phyloP scores from a whole-genome alignment of 1,139 yeast genomes.

The Taphrina communis region DNA sequence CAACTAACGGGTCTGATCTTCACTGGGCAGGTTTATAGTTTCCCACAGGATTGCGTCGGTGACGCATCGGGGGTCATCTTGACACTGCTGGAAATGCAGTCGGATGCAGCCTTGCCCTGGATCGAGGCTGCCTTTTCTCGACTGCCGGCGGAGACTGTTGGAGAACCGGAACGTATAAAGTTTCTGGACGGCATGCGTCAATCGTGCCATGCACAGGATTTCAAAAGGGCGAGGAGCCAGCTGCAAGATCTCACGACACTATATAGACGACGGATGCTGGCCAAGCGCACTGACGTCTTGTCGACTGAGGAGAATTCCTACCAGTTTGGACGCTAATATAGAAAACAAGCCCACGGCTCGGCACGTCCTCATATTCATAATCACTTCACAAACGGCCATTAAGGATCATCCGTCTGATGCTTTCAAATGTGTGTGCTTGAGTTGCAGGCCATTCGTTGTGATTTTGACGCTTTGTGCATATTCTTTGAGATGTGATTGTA shows the following conservation, averaged over 20 bases:
- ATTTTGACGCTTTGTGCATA: no score
- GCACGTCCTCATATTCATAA: not conserved
- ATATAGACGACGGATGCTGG: constrained; percentile 40
- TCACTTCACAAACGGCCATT: not conserved
- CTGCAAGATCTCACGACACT: constrained; percentile 41
- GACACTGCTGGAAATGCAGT: constrained; percentile 65
- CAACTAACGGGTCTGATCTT: constrained; percentile 62
- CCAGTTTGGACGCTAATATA: constrained; percentile 8
- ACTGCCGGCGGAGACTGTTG: constrained; percentile 66
- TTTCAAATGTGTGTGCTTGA: no score
- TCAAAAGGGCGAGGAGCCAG: constrained; percentile 36
- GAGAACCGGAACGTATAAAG: constrained; percentile 68
- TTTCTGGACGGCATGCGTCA: constrained; percentile 52
- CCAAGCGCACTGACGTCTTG: constrained; percentile 17
- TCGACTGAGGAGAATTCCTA: constrained; percentile 4
- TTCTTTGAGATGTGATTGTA: no score
- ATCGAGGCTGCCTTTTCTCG: constrained; percentile 60
- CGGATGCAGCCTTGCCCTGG: constrained; percentile 63
- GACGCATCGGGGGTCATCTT: constrained; percentile 79
- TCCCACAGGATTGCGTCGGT: constrained; percentile 70
- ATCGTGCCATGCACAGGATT: constrained; percentile 17
- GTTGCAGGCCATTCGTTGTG: no score
- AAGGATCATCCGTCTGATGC: no score
- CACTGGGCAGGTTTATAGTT: constrained; percentile 71
- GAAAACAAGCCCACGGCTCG: not conserved